Evolutionary conservation across 1,139 yeast species (phyloP).

Genomic region (Scheffersomyces insectosa): DNA sequence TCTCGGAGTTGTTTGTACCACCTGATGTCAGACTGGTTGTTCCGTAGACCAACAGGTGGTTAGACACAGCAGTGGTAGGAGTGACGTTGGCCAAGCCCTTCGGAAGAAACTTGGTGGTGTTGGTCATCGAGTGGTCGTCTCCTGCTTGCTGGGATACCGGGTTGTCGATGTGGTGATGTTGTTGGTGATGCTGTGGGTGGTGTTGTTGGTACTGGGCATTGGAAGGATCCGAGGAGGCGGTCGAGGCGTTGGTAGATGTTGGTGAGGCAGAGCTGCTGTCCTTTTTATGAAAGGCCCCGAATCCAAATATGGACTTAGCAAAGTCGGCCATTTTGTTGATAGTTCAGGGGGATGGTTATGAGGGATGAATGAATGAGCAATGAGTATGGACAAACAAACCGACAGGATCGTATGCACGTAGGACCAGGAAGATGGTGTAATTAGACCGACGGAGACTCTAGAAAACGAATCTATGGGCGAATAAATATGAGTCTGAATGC

Average conservation of each 20-base stretch:
- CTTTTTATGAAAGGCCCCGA: conserved; percentile 48
- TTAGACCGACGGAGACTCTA: too few relatives aligned
- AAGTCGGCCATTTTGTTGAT: conserved; percentile 54
- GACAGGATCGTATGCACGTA: too few relatives aligned
- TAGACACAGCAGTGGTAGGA: conserved; percentile 70
- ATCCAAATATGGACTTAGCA: conserved; percentile 61
- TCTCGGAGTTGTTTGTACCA: conserved; percentile 16
- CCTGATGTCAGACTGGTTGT: conserved; percentile 49
- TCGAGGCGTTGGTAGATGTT: neutral
- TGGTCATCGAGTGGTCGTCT: conserved; percentile 6
- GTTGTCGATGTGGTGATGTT: conserved; percentile 6
- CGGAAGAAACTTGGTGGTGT: conserved; percentile 32
- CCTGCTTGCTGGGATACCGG: conserved; percentile 1
- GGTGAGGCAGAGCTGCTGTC: conserved; percentile 11
- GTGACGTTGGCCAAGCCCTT: conserved; percentile 34
- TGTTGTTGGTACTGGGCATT: conserved; percentile 7
- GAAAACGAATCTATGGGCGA: too few relatives aligned
- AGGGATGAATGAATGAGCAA: too few relatives aligned
- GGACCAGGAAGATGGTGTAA: too few relatives aligned
- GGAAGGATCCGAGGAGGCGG: conserved; percentile 2
- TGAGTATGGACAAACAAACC: too few relatives aligned
- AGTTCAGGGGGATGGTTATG: too few relatives aligned
- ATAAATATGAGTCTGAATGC: too few relatives aligned
- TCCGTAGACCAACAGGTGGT: conserved; percentile 66
- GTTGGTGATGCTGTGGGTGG: conserved; percentile 12